Conservation (phyloP, 768 basidiomycete species). For the Phlebiopsis gigantea region DNA sequence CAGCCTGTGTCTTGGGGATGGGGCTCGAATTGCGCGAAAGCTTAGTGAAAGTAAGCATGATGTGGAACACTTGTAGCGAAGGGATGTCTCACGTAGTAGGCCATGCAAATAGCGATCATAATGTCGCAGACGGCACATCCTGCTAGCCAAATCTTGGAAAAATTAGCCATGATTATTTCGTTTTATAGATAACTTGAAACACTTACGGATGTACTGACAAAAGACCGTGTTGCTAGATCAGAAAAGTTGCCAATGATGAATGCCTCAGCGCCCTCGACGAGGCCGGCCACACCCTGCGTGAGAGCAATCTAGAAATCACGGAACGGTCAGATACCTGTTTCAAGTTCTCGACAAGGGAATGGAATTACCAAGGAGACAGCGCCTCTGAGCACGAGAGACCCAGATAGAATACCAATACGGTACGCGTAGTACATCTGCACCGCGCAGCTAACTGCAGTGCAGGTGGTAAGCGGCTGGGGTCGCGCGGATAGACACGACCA, state of each 20-base stretch:
- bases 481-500: background rate
- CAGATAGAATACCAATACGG: background rate
- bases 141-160: slow-evolving; percentile 20
- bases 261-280: background rate
- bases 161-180: background rate
- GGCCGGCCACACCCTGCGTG: background rate
- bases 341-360: too few relatives aligned
- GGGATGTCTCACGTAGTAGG: slow-evolving; percentile 20
- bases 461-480: background rate
- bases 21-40: background rate
- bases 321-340: background rate
- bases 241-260: slow-evolving; percentile 1
- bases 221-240: background rate
- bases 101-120: slow-evolving; percentile 22
- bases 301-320: background rate
- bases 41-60: background rate
- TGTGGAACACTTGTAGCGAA: too few relatives aligned
- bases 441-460: background rate
- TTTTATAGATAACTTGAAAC: background rate
- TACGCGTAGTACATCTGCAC: slow-evolving; percentile 7
- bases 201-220: background rate
- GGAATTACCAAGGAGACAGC: background rate
- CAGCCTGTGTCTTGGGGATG: background rate
- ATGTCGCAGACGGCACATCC: slow-evolving; percentile 19
- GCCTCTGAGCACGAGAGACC: background rate